phyloP scores from a whole-genome alignment of 2,329 filamentous ascomycete genomes.

The Colletotrichum plurivorum region DNA sequence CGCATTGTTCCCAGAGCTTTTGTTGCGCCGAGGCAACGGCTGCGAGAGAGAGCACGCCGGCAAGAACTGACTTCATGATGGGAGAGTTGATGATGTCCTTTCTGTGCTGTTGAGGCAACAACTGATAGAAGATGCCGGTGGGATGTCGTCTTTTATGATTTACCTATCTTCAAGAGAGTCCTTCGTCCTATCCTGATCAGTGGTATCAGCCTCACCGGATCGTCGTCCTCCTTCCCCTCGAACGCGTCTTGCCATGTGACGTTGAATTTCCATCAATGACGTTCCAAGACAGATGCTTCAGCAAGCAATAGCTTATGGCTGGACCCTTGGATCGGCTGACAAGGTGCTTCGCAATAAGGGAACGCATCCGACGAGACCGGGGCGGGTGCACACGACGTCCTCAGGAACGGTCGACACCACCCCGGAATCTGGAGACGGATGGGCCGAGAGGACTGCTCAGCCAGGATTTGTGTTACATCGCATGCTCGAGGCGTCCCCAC shows the following conservation, averaged over 20 bases:
- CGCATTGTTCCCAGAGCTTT: slow-evolving; percentile 55
- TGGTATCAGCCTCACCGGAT: slow-evolving; percentile 19
- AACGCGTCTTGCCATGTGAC: slow-evolving; percentile 13
- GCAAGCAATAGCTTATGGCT: slow-evolving; percentile 8
- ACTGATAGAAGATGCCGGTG: slow-evolving; percentile 15
- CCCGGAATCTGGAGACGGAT: slow-evolving; percentile 1
- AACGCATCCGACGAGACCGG: slow-evolving; percentile 16
- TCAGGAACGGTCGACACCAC: slow-evolving; percentile 7
- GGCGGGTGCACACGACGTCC: not conserved
- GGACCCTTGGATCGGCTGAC: slow-evolving; percentile 27
- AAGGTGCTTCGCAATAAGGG: slow-evolving; percentile 18
- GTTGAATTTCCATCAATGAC: slow-evolving; percentile 35
- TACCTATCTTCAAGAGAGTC: too few relatives aligned
- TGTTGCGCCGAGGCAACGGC: slow-evolving; percentile 39
- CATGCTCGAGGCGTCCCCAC: not conserved
- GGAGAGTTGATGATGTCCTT: not conserved
- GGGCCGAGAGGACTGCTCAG: slow-evolving; percentile 2
- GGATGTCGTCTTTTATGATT: slow-evolving; percentile 27
- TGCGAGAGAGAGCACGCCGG: slow-evolving; percentile 30
- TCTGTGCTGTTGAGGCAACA: not conserved
- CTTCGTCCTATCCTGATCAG: not conserved
- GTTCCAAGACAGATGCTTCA: not conserved
- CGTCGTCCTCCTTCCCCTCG: slow-evolving; percentile 29
- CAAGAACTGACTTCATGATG: slow-evolving; percentile 36
- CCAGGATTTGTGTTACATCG: slow-evolving; percentile 19